Evolutionary conservation across 23 red algal genomes (phyloP).

Genomic region (Cyanidiococcus yangmingshanensis): DNA sequence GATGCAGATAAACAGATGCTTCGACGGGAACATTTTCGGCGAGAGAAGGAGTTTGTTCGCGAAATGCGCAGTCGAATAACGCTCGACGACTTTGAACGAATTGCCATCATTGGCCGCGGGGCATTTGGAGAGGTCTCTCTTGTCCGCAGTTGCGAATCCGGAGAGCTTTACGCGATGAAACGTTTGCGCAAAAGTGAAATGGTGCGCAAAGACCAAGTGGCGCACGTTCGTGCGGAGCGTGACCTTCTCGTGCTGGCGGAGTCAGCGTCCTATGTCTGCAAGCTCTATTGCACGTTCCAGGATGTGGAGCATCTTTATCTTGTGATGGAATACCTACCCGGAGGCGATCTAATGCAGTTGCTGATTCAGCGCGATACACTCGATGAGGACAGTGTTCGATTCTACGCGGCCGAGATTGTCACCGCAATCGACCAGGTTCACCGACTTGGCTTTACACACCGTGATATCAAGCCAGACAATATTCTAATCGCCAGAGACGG

Average conservation of each 20-base stretch:
- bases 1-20: conserved; percentile 65
- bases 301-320: conserved; percentile 73
- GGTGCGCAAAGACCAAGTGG: conserved; percentile 88
- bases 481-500: conserved; percentile 70
- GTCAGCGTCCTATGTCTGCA: conserved; percentile 51
- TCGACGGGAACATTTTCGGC: conserved; percentile 55
- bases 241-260: conserved; percentile 87
- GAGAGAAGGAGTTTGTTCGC: conserved; percentile 62
- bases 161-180: conserved; percentile 96
- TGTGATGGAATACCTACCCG: conserved; percentile 77
- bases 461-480: conserved; percentile 99
- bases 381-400: conserved; percentile 58
- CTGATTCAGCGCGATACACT: conserved; percentile 59
- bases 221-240: conserved; percentile 79
- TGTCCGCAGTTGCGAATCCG: conserved; percentile 45
- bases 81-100: conserved; percentile 75
- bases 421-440: conserved; percentile 83
- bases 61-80: conserved; percentile 72
- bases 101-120: conserved; percentile 78
- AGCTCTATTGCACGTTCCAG: conserved; percentile 79
- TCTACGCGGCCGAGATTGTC: conserved; percentile 86
- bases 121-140: conserved; percentile 97
- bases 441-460: conserved; percentile 73
- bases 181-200: conserved; percentile 91
- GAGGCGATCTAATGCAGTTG: conserved; percentile 93